Base-by-base conservation (phyloP, 164 flowering plant species). In the Chimonanthus salicifolius region DNA sequence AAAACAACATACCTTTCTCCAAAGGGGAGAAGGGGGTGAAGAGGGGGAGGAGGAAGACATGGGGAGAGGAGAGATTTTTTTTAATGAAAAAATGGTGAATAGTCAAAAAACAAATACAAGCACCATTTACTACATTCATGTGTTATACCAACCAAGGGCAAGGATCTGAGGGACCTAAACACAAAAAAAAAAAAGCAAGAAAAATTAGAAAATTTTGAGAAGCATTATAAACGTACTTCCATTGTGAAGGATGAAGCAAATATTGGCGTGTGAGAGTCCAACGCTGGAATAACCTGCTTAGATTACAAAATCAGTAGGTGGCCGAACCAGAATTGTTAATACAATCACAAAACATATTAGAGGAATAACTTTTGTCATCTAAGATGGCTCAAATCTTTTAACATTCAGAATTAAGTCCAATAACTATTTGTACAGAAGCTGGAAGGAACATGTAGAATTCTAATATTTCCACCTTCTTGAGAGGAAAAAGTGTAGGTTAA, bases 181-280 rank as follows among this genome's bases (percentile, higher is more conserved):
- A 43, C 49, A 45, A 45, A 62, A 21, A 65, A 44, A 44, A 16
- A 62, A 15, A 16, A 18, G 64, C 11, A 9, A 0, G 16, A 54
- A 54, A 63, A 18, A 63, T 4, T 63, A 5, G 66, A 43, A 44
- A 66, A 9, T 4, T 63, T 43, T 58, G 6, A 64, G 64, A 33
- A 47, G 6, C 7, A 47, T 60, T 47, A 15, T 58, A 11, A 79
- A 66, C 78, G 50, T 85, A 95, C 99, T 98, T 95, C 97, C 98
- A 92, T 92, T 20, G 99, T 95, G 81, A 95, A 95, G 47, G 99
- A 95, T 75, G 99, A 93, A 74, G 99, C 97, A 85, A 83, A 95
- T 76, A 95, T 89, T 65, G 99, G 99, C 46, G 99, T 95, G 67
- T 74, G 81, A 33, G 87, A 74, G 84, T 93, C 98, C 90, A 95